Evolutionary conservation across 75 land plant species (phyloP), one percentile per base, ranked within the genome.

Genomic region (Picea sitchensis): DNA sequence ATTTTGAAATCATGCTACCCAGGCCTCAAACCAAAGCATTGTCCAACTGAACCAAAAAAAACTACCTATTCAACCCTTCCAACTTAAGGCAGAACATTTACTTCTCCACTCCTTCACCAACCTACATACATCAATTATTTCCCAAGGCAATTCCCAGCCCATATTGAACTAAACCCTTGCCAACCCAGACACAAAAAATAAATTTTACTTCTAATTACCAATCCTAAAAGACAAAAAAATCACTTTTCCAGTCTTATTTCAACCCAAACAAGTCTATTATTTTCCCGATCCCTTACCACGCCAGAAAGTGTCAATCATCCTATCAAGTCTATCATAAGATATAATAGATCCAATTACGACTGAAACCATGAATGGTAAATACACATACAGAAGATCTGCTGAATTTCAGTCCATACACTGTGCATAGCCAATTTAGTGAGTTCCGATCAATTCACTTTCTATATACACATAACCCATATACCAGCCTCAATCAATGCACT

Each of bases 301-400:
- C 12, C 56, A 51, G 56, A 51, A 9, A 51, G 11, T 51, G 56
- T 9, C 56, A 11, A 51, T 51, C 12, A 9, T 9, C 56, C 56
- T 9, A 9, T 51, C 56, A 9, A 8, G 1, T 51, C 56, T 51
- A 51, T 51, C 12, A 9, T 51, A 51, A 51, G 56, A 51, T 9
- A 51, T 51, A 11, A 51, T 51, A 51, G 11, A 9, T 51, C 56
- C 56, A 51, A 51, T 11, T 51, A 51, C 56, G 56, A 51, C 56
- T 51, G 56, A 51, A 51, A 0, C 56, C 56, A 11, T 51, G 11
- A 51, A 51, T 51, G 9, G 56, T 51, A 51, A 51, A 51, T 76
- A 18, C 56, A 47, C 77, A 76, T 26, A 31, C 20, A 47, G 76
- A 47, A 21, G 12, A 72, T 78, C 44, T 73, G 69, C 18, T 73